These are phyloP conservation scores for Paramecium primaurelia DNA, from an alignment of 73 alveolate genomes.

Conservation along the genomic window DNA sequence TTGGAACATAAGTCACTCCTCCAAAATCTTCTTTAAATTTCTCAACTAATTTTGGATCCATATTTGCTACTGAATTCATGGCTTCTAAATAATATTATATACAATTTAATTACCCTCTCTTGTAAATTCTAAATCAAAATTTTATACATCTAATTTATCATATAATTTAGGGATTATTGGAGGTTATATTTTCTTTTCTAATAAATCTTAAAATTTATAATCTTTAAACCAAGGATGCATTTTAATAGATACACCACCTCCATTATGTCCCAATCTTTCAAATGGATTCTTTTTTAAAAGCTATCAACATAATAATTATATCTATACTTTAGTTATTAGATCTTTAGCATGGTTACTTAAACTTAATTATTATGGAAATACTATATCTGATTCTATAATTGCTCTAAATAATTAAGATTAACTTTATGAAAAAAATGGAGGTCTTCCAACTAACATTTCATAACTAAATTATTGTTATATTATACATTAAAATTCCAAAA, in stretches of 20 bases:
- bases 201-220: conserved; percentile 80
- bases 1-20: conserved; percentile 38
- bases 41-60: conserved; percentile 14
- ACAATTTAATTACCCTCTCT: neutral
- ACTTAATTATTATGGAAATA: conserved; percentile 80
- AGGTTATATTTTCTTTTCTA: conserved; percentile 60
- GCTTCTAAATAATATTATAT: neutral
- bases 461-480: conserved; percentile 56
- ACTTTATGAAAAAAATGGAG: conserved; percentile 93
- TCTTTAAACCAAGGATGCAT: conserved; percentile 91
- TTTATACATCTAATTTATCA: conserved; percentile 52
- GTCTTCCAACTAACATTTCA: conserved; percentile 97
- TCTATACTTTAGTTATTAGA: conserved; percentile 24
- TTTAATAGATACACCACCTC: conserved; percentile 88
- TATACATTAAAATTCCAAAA: conserved; percentile 69
- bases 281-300: conserved; percentile 84
- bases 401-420: conserved; percentile 81
- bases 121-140: conserved; percentile 58
- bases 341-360: conserved; percentile 78
- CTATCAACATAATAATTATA: neutral
- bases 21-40: conserved; percentile 29
- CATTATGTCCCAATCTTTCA: conserved; percentile 88
- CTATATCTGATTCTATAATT: conserved; percentile 83
- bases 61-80: conserved; percentile 6
- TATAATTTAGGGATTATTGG: conserved; percentile 76